Percentiles rank a stretch among this genome's conserved stretches.
phyloP scores from a whole-genome alignment of 306 rosid genomes.

The Myrica gale region DNA sequence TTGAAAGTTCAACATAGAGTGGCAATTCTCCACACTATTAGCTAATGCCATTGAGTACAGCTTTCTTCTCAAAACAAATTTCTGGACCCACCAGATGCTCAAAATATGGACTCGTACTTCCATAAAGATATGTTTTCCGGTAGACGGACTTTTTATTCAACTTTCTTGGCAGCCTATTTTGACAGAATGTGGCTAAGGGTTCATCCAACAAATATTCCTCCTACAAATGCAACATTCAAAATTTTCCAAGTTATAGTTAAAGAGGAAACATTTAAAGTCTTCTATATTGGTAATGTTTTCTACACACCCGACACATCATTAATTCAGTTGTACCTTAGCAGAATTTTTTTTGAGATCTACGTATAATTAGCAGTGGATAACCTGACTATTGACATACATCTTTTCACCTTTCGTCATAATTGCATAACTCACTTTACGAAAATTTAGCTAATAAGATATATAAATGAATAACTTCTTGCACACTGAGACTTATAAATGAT shows the following conservation, averaged over 20 bases:
- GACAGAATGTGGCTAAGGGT: background rate
- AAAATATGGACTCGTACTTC: background rate
- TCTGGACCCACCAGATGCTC: background rate
- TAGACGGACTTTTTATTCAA: no score
- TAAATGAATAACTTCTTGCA: no score
- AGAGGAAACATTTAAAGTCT: background rate
- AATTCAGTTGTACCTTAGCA: background rate
- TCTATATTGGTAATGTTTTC: background rate
- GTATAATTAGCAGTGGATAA: background rate
- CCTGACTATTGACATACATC: background rate
- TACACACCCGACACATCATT: background rate
- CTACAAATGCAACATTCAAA: background rate
- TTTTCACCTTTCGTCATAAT: background rate
- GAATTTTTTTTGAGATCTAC: background rate
- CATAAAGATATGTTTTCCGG: background rate
- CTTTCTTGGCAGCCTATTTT: slow-evolving; percentile 4
- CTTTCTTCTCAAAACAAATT: background rate
- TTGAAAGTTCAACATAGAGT: background rate
- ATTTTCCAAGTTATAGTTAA: background rate
- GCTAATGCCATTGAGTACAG: background rate
- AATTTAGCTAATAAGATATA: no score
- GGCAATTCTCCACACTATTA: background rate
- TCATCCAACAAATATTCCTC: background rate
- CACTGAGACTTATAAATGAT: background rate
- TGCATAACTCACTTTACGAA: background rate